phyloP scores from a whole-genome alignment of 2,329 filamentous ascomycete species.

The Aspergillus fumigatus region DNA sequence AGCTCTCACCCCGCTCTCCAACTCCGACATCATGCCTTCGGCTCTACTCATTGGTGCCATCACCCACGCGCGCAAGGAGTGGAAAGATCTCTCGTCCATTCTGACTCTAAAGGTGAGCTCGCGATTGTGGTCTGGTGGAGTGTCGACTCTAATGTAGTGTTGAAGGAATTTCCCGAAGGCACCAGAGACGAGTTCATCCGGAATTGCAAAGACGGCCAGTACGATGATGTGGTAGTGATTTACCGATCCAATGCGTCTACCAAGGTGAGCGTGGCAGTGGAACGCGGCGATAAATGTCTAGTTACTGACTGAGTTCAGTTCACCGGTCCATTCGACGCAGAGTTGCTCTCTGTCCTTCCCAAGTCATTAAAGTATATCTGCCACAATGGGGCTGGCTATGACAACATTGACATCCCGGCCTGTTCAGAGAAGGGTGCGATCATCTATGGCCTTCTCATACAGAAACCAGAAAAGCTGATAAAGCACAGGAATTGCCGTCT shows the following conservation, averaged over 20 bases:
- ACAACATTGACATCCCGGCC: constrained; percentile 54
- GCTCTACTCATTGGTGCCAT: constrained; percentile 45
- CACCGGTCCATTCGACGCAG: constrained; percentile 47
- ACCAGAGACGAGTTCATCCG: constrained; percentile 53
- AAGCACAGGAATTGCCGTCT: constrained; percentile 34
- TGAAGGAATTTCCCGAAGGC: constrained; percentile 51
- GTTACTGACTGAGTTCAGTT: constrained; percentile 20
- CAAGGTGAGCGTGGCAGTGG: constrained; percentile 26
- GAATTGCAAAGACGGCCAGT: constrained; percentile 51
- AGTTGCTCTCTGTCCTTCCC: constrained; percentile 45
- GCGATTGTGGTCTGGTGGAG: not conserved
- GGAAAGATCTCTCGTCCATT: constrained; percentile 38
- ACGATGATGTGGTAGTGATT: constrained; percentile 52
- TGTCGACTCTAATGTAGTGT: not conserved
- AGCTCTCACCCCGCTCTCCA: constrained; percentile 3
- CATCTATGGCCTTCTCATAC: not conserved
- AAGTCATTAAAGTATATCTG: constrained; percentile 46
- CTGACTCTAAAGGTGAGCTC: constrained; percentile 37
- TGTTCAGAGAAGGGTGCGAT: constrained; percentile 44
- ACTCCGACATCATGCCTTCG: constrained; percentile 29
- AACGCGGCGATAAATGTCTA: not conserved
- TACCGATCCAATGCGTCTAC: constrained; percentile 58
- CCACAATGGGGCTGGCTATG: constrained; percentile 57
- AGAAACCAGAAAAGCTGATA: not conserved
- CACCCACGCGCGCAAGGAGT: constrained; percentile 40